Evolutionary conservation across 2,329 filamentous ascomycete genomes (phyloP).

Genomic region (Aspergillus caelatus): DNA sequence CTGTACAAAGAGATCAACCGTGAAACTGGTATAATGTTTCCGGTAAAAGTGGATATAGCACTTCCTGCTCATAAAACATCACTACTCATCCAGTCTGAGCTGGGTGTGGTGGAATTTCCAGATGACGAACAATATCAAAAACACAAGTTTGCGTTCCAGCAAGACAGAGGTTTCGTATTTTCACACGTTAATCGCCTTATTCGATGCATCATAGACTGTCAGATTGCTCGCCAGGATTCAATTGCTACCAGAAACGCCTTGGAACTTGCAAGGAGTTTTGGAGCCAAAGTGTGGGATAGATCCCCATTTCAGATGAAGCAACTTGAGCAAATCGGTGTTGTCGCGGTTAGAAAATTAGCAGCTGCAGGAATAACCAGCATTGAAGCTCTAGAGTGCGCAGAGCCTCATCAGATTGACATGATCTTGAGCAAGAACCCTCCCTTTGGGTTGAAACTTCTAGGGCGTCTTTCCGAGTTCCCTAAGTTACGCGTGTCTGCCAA

Average conservation of each 20-base stretch:
- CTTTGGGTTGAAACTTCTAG: conserved; percentile 72
- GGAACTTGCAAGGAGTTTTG: conserved; percentile 75
- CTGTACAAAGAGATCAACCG: conserved; percentile 74
- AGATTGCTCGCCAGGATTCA: conserved; percentile 65
- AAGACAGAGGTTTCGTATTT: conserved; percentile 67
- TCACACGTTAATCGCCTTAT: conserved; percentile 70
- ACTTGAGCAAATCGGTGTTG: conserved; percentile 75
- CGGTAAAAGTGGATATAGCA: conserved; percentile 68
- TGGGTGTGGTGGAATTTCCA: conserved; percentile 68
- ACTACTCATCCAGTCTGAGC: conserved; percentile 73
- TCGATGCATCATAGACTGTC: conserved; percentile 76
- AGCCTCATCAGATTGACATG: conserved; percentile 74
- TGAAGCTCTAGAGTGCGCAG: conserved; percentile 66
- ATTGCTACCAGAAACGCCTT: conserved; percentile 69
- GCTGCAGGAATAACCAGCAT: conserved; percentile 72
- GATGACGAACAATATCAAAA: conserved; percentile 60
- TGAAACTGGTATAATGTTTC: conserved; percentile 68
- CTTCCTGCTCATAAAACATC: conserved; percentile 74
- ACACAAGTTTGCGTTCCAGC: conserved; percentile 59
- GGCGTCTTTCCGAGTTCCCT: conserved; percentile 71
- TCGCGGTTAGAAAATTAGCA: conserved; percentile 73
- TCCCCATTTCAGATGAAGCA: conserved; percentile 81
- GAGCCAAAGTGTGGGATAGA: conserved; percentile 79
- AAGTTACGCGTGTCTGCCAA: conserved; percentile 60
- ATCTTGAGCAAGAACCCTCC: conserved; percentile 79